Evolutionary conservation across 208 protist species (phyloP).

Genomic region (Trypanosoma avium): DNA sequence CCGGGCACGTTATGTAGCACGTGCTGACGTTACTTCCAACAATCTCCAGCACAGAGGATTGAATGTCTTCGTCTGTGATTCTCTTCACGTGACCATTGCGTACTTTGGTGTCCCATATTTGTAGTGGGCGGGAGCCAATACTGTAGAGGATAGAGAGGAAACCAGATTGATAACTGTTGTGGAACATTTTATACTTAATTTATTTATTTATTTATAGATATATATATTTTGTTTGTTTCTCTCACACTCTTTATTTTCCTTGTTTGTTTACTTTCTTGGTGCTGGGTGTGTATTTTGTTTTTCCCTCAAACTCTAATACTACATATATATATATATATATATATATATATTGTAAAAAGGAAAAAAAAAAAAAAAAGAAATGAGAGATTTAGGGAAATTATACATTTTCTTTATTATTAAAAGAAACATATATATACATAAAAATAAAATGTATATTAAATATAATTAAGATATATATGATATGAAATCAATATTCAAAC

Average conservation of each 20-base stretch:
- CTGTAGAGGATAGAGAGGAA: constrained; percentile 99
- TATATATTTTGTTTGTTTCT: constrained; percentile 21
- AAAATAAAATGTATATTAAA: too few species aligned
- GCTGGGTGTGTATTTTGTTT: background rate
- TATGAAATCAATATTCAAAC: too few species aligned
- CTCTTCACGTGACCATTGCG: constrained; percentile 99
- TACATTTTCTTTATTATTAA: too few species aligned
- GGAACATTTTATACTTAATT: constrained; percentile 91
- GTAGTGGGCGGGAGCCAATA: constrained; percentile 97
- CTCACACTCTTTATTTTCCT: constrained; percentile 3
- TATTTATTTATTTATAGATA: background rate
- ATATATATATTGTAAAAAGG: background rate
- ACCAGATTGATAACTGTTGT: constrained; percentile 99
- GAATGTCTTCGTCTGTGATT: constrained; percentile 99
- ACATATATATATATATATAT: background rate
- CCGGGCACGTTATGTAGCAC: constrained; percentile 98
- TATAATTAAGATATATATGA: too few species aligned
- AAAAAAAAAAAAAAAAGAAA: too few species aligned
- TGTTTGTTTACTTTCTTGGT: background rate
- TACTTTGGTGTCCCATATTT: constrained; percentile 98
- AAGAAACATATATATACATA: too few species aligned
- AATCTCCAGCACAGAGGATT: constrained; percentile 98
- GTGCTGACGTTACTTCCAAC: constrained; percentile 98
- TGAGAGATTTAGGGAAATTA: too few species aligned
- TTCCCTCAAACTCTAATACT: background rate